Evolutionary conservation across 805 yeast genomes (phyloP), one percentile per base, ranked within the genome.

Genomic region (Wickerhamomyces pijperi): DNA sequence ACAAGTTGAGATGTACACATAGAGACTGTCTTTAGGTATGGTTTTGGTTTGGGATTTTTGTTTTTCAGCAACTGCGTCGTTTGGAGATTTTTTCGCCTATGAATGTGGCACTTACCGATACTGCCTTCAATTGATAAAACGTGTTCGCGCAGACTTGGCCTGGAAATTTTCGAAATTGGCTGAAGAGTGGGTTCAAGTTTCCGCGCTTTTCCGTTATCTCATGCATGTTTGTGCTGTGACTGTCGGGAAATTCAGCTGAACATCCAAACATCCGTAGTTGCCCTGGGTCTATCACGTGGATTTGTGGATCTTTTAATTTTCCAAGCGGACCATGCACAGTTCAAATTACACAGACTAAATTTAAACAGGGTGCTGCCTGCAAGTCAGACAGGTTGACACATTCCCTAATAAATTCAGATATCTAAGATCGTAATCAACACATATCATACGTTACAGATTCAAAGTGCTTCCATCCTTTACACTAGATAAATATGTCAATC

Each of bases 31-130:
- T n/a, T 17, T 17, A 20, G 19, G 31, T 12, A 14, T 25, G 29
- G 29, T 25, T 25, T 8, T 25, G n/a, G 18, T 32, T 21, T 29
- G 21, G 34, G 32, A 35, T 25, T 46, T 46, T 41, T 42, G 42
- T 49, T 51, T 51, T 51, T 51, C 47, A 44, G 14, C 29, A 25
- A 25, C 44, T 38, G 46, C 39, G 44, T 42, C 38, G 44, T 34
- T 41, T 37, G 34, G 42, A 42, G 41, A 36, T 35, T 42, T 47
- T 39, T 34, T 28, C 32, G 28, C 3, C 32, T 47, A 51, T 47
- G 53, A 34, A 4, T 25, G 29, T 25, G 29, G 12, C 29, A 8
- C 29, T 9, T 8, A 25, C 29, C 29, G n/a, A 25, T 8, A 25
- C 9, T 9, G 12, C 5, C n/a, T 4, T 12, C 14, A 25, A 25